These are phyloP conservation scores for Boletus rex-veris DNA, from an alignment of 768 basidiomycete species.

Conservation along the genomic window DNA sequence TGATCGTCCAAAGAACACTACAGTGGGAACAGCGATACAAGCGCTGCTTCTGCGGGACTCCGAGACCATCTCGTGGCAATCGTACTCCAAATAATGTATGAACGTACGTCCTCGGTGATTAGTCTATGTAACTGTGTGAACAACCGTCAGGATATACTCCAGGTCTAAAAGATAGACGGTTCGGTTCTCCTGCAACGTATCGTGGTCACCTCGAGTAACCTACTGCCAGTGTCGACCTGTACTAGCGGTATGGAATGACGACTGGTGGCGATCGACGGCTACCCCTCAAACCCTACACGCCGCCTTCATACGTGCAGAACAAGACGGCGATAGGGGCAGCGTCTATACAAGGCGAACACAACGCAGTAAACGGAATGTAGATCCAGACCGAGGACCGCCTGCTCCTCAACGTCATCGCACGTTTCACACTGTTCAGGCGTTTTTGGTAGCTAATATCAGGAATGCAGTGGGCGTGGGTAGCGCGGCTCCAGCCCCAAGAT, in stretches of 20 bases:
- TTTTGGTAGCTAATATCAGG: not conserved
- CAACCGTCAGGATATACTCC: too few relatives aligned
- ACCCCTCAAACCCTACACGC: constrained; percentile 14
- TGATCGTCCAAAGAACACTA: not conserved
- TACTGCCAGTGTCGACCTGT: not conserved
- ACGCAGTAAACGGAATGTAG: not conserved
- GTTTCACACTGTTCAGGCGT: not conserved
- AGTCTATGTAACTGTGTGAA: too few relatives aligned
- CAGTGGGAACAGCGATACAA: not conserved
- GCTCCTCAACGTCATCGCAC: not conserved
- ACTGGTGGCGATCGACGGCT: constrained; percentile 1
- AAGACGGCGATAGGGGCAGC: not conserved
- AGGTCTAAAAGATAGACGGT: too few relatives aligned
- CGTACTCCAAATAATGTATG: too few relatives aligned
- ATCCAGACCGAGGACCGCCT: not conserved
- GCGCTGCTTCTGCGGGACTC: not conserved
- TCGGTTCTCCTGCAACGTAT: not conserved
- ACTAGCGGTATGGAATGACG: not conserved
- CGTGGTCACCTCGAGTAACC: constrained; percentile 4
- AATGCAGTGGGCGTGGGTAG: not conserved
- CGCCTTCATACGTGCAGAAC: constrained; percentile 9
- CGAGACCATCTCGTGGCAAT: not conserved
- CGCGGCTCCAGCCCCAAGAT: not conserved
- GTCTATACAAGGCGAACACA: constrained; percentile 5
- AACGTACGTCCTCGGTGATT: too few relatives aligned